Evolutionary conservation across 2,329 filamentous ascomycete species (phyloP), one percentile per base, ranked within the genome.

Genomic region (Bipolaris bicolor): DNA sequence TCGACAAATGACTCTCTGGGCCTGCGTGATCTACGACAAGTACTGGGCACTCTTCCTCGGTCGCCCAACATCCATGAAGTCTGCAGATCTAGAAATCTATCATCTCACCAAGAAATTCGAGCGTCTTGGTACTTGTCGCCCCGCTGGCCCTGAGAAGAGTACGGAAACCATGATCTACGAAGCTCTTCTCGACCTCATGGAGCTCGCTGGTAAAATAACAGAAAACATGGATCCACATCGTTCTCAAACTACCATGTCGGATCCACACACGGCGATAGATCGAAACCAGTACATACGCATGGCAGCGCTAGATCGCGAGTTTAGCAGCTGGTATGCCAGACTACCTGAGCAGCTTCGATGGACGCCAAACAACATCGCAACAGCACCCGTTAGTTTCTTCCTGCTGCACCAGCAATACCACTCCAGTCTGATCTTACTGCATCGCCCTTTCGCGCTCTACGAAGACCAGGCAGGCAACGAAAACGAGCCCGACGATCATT

Each of bases 351-450:
- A 80, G 47, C 56, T 77, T 33, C 64, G 63, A 41, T 77, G 73
- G 74, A 76, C 69, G 18, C 68, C 69, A 3, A 61, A 55, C n/a
- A 77, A 77, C 39, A 75, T 76, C 39, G 67, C 68, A 3, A 70
- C 65, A 2, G 75, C 73, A 3, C 74, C 73, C 0, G 75, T 76
- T 45, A 73, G 70, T 1, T 88, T 78, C 74, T 85, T 84, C 64
- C 65, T 85, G 7, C 70, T 85, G 7, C 83, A 85, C 58, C 83
- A 84, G 66, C 83, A 85, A 63, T 85, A 84, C 54, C 83, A 85
- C 50, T 79, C 79, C 10, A 80, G 78, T 47, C 77, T 84, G 70
- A 83, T 85, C 48, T 70, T 84, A 10, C 75, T 85, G 5, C 83
- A 84, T 62, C 75, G 82, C 1, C 81, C 83, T 0, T 84, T 83